phyloP scores from a whole-genome alignment of 768 basidiomycete genomes.

The Saitozyma podzolica region DNA sequence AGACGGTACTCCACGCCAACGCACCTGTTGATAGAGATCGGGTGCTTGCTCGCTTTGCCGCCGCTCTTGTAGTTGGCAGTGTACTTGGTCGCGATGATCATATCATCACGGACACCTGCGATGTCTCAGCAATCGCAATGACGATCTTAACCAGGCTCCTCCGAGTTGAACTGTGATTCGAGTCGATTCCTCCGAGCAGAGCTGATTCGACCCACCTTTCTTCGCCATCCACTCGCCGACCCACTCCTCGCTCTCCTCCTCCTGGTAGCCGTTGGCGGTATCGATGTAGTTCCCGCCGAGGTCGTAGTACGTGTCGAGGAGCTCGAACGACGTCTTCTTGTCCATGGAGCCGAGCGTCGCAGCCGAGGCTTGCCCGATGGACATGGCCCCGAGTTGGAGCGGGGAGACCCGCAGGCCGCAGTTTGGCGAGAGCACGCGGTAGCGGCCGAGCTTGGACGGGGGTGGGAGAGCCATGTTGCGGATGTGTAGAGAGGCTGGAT shows the following conservation, averaged over 20 bases:
- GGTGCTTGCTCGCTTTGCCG: constrained; percentile 5
- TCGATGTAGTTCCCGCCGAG: constrained; percentile 61
- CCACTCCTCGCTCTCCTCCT: constrained; percentile 54
- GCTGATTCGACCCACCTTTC: background rate
- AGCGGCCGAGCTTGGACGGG: constrained; percentile 17
- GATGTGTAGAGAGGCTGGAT: background rate
- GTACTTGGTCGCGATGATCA: constrained; percentile 56
- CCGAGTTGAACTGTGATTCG: too few relatives aligned
- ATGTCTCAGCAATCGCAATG: too few relatives aligned
- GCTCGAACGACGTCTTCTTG: constrained; percentile 56
- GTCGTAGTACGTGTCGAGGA: constrained; percentile 56
- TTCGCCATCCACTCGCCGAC: constrained; percentile 60
- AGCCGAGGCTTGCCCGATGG: constrained; percentile 39
- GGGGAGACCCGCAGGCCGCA: constrained; percentile 47
- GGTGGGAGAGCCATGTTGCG: constrained; percentile 21
- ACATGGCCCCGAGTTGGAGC: constrained; percentile 42
- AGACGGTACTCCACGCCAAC: background rate
- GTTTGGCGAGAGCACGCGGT: constrained; percentile 28
- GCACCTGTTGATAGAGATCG: constrained; percentile 12
- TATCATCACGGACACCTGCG: constrained; percentile 11
- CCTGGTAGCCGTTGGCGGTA: constrained; percentile 31
- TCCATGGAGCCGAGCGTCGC: constrained; percentile 54
- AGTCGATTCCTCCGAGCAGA: too few relatives aligned
- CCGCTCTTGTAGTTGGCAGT: constrained; percentile 12
- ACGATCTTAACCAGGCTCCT: too few relatives aligned